Evolutionary conservation across 2,329 filamentous ascomycete genomes (phyloP), one percentile per base, ranked within the genome.

Genomic region (Lithohypha guttulata): DNA sequence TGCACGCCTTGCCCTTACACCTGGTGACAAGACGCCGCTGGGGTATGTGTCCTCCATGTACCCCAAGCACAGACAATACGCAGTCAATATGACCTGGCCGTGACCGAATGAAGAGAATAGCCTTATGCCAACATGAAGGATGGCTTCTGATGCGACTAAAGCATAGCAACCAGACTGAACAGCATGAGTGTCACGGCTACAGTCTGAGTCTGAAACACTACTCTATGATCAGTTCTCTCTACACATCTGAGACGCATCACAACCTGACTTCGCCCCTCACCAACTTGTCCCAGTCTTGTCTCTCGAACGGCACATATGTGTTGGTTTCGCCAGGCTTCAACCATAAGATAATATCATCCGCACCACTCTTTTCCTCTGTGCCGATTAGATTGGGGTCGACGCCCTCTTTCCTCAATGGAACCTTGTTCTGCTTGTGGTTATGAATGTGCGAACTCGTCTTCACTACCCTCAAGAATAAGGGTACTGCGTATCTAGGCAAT

Each of bases 381-480:
- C 49, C 49, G 14, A 49, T 29, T 20, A 42, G 22, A n/a, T 38
- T 37, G 3, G 50, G 50, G 27, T 52, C 44, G 10, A 52, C 46
- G 3, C 50, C 50, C 33, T 52, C 50, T 23, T 51, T 51, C 17
- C 50, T 68, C 31, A 85, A 61, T 0, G 77, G 77, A 2, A 78
- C 71, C 56, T 87, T 87, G 54, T 84, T 83, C 59, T 85, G 81
- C 61, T 87, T 87, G 56, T 84, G 81, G 51, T 85, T 87, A 54
- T 82, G 77, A 51, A 76, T 80, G 4, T 78, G 72, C 18, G 68
- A 73, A 41, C 70, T 66, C 23, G 63, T 63, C 28, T 69, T 61
- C 15, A 81, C 68, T 13, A 84, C 58, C 1, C 81, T 66, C 28
- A 86, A 51, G 60, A 87, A 87, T 2, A 85, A 60, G 0, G 83